Conservation (phyloP, 106 monocot species). For the Acanthochlamys bracteata region DNA sequence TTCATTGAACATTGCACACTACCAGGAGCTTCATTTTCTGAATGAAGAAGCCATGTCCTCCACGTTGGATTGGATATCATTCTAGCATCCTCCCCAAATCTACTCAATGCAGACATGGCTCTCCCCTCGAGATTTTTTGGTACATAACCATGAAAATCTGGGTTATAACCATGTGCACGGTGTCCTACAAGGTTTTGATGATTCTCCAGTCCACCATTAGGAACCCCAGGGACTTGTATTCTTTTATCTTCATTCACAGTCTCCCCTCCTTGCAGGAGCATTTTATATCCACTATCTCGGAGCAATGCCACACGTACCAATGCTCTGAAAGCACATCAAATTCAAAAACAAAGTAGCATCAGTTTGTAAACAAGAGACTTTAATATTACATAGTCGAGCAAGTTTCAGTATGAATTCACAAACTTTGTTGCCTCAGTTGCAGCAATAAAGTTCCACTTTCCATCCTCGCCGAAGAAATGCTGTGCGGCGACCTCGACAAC, state of each 20-base stretch:
- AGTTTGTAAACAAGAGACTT: no score
- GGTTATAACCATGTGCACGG: conserved; percentile 8
- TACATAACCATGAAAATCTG: conserved; percentile 22
- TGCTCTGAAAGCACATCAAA: conserved; percentile 33
- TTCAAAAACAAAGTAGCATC: no score
- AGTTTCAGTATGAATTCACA: no score
- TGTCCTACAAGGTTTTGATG: conserved; percentile 17
- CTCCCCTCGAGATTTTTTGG: conserved; percentile 50
- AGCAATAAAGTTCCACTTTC: conserved; percentile 86
- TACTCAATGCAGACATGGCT: conserved; percentile 66
- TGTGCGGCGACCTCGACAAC: conserved; percentile 81
- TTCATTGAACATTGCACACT: neutral
- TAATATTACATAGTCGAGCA: neutral
- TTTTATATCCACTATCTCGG: conserved; percentile 69
- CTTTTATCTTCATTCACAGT: conserved; percentile 26
- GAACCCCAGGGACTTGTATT: neutral
- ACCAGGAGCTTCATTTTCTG: conserved; percentile 26
- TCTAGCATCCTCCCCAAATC: conserved; percentile 72
- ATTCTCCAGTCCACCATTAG: conserved; percentile 6
- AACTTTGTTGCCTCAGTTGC: conserved; percentile 67
- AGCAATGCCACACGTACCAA: conserved; percentile 63
- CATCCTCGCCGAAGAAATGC: conserved; percentile 64
- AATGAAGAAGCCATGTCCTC: conserved; percentile 6
- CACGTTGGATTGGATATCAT: conserved; percentile 30
- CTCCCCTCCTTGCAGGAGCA: conserved; percentile 93